Evolutionary conservation across 23 red algal species (phyloP).

Genomic region (Gracilaria gracilis): DNA sequence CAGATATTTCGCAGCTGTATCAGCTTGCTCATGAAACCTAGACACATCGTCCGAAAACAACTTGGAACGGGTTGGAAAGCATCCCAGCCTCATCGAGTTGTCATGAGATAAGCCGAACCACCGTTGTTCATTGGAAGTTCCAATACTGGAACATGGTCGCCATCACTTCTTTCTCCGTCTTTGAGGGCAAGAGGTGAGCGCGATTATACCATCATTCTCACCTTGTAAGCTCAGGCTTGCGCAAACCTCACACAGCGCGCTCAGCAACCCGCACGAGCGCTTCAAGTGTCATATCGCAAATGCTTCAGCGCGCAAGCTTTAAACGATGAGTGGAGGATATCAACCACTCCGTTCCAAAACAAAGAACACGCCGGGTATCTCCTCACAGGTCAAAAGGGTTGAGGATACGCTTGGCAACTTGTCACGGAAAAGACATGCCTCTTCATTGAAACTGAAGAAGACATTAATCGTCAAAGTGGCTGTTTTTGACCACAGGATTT

Average conservation of each 20-base stretch:
- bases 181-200: slow-evolving; percentile 9
- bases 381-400: background rate
- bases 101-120: background rate
- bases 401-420: background rate
- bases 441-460: background rate
- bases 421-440: slow-evolving; percentile 11
- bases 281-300: background rate
- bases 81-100: background rate
- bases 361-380: background rate
- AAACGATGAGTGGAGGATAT: background rate
- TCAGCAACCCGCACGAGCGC: background rate
- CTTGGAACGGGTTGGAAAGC: slow-evolving; percentile 16
- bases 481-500: slow-evolving; percentile 8
- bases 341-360: background rate
- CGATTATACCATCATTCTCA: slow-evolving; percentile 9
- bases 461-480: slow-evolving; percentile 11
- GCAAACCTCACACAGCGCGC: background rate
- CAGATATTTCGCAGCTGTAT: background rate
- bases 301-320: slow-evolving; percentile 1
- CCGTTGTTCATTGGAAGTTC: slow-evolving; percentile 21
- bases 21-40: background rate
- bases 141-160: background rate
- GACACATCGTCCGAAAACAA: background rate
- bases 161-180: slow-evolving; percentile 16
- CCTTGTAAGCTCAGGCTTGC: background rate